phyloP scores from a whole-genome alignment of 78 protist species.

The Andalucia godoyi region DNA sequence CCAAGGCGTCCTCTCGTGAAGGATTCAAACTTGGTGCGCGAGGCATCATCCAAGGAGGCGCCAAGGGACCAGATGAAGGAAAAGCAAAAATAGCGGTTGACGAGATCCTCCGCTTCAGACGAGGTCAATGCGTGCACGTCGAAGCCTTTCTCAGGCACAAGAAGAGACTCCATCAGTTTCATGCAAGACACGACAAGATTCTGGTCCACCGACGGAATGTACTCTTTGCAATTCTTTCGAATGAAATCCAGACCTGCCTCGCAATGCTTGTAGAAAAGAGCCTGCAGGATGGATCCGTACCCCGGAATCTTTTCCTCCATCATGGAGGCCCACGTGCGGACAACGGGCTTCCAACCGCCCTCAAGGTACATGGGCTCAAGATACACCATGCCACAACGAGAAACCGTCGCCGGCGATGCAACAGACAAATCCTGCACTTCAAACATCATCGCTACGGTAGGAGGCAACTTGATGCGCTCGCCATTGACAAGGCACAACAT shows the following conservation, averaged over 20 bases:
- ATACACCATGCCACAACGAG: constrained; percentile 74
- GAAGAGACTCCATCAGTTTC: background rate
- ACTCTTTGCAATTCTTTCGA: constrained; percentile 15
- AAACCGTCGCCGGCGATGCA: constrained; percentile 77
- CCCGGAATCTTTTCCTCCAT: background rate
- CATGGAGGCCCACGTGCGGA: background rate
- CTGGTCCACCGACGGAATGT: constrained; percentile 12
- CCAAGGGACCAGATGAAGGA: constrained; percentile 51
- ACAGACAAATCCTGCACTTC: constrained; percentile 58
- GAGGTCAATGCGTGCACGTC: constrained; percentile 1
- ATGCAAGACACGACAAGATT: background rate
- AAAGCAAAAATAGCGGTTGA: constrained; percentile 20
- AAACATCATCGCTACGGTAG: constrained; percentile 32
- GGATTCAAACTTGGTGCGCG: constrained; percentile 15
- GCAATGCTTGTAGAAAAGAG: background rate
- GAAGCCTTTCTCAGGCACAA: constrained; percentile 34
- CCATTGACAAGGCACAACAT: constrained; percentile 29
- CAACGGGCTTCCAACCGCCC: constrained; percentile 18
- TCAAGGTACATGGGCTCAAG: constrained; percentile 14
- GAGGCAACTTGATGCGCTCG: constrained; percentile 34
- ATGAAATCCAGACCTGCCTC: background rate
- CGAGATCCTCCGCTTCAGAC: background rate
- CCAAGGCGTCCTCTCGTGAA: background rate
- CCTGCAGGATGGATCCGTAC: background rate
- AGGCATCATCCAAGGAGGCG: constrained; percentile 5